Evolutionary conservation across 768 basidiomycete genomes (phyloP), one percentile per base, ranked within the genome.

Genomic region (Podaxis carcinomalis): DNA sequence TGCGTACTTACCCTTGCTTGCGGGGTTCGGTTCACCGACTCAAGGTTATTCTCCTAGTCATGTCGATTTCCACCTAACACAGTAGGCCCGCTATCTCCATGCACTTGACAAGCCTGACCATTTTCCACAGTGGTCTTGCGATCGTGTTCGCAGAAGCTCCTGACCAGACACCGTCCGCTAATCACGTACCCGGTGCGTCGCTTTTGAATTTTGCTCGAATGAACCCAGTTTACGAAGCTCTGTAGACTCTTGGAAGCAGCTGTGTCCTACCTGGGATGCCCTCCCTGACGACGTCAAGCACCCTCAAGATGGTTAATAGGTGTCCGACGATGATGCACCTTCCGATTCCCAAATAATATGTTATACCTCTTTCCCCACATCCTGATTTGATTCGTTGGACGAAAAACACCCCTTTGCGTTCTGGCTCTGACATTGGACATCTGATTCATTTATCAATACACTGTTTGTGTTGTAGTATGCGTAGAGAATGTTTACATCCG

Each of bases 81-180:
- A 13, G 55, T 55, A 46, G 4, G 57, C 46, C 9, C 19, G 16
- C 39, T 9, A 6, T 14, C 3, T 42, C 19, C 7, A 21, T n/a
- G 7, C 32, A 32, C 32, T 32, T 2, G 7, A 32, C 2, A 1
- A 52, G 19, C 59, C 54, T 55, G 25, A 61, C 28, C 35, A 54
- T 40, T 40, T 40, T 39, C 56, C 36, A 51, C 55, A 71, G 69
- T 32, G 74, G 78, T 5, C 69, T 72, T 11, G 72, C 75, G 3
- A 68, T 73, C 28, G 72, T 77, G 19, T 68, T 75, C 23, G 72
- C 74, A 23, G 74, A 77, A 64, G 68, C 71, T 58, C 62, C 66
- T 21, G 62, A 57, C 16, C 59, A 52, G 1, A 65, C 66, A 19
- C 11, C 56, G 2, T 39, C 39, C 9, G 58, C 50, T n/a, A 47